Conservation (phyloP, 352 stramenopile species). For the Aphanomyces cochlioides region DNA sequence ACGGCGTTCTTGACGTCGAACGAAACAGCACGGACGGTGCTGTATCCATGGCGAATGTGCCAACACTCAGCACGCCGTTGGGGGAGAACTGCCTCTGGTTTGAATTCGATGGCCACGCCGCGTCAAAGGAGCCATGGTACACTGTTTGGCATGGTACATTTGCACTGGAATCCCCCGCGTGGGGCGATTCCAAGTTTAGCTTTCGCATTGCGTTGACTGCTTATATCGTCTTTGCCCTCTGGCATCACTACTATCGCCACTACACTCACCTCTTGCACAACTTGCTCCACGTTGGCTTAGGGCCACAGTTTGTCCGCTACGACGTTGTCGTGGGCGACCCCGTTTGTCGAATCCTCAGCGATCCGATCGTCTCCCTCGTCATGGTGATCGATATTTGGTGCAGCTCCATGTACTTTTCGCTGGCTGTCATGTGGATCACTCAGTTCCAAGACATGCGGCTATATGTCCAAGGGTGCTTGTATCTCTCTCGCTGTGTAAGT, state of each 20-base stretch:
- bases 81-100: too few species aligned
- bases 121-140: background rate
- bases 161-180: background rate
- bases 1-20: background rate
- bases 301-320: background rate
- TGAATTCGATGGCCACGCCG: too few species aligned
- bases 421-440: constrained; percentile 3
- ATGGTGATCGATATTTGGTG: constrained; percentile 24
- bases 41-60: background rate
- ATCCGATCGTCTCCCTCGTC: constrained; percentile 14
- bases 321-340: constrained; percentile 25
- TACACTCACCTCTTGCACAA: constrained; percentile 1
- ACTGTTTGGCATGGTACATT: background rate
- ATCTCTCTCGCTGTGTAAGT: constrained; percentile 19
- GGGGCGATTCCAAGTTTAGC: background rate
- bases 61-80: background rate
- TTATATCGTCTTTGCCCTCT: background rate
- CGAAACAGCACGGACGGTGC: background rate
- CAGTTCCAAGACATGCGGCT: constrained; percentile 1
- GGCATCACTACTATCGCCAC: background rate
- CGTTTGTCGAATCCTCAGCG: background rate
- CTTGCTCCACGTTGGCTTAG: background rate
- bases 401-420: constrained; percentile 8
- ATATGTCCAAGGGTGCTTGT: background rate
- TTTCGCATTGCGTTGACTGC: background rate